Conservation (phyloP, 225 moss, liverwort and hornwort genomes). For the Neckera pumila region DNA sequence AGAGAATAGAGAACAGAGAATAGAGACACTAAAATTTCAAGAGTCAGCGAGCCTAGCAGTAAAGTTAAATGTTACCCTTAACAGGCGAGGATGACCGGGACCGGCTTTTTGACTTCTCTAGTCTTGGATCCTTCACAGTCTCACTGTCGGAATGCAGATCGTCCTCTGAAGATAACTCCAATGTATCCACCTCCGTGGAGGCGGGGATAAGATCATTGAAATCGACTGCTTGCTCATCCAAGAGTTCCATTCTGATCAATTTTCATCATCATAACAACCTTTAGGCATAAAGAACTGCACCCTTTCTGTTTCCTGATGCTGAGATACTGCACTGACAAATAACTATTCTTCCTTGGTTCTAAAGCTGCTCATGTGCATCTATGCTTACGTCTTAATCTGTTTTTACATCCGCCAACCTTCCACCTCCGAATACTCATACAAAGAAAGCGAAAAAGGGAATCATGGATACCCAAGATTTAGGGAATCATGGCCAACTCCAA, state of each 20-base stretch:
- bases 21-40: not conserved
- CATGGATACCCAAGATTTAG: not conserved
- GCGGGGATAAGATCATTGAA: slow-evolving; percentile 76
- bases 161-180: slow-evolving; percentile 11
- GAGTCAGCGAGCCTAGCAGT: not conserved
- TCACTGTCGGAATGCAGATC: slow-evolving; percentile 1
- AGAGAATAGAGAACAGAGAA: not conserved
- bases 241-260: slow-evolving; percentile 42
- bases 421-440: not conserved
- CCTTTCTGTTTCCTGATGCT: not conserved
- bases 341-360: not conserved
- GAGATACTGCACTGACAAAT: not conserved
- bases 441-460: not conserved
- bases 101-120: slow-evolving; percentile 18
- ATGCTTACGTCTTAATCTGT: not conserved
- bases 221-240: slow-evolving; percentile 61
- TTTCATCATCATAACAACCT: not conserved
- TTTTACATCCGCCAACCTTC: not conserved
- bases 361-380: not conserved
- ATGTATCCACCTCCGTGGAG: not conserved
- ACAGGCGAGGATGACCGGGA: slow-evolving; percentile 36
- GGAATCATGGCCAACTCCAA: not conserved
- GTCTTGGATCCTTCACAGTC: not conserved
- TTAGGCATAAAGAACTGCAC: not conserved
- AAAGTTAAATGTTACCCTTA: slow-evolving; percentile 14